Evolutionary conservation across 2,329 filamentous ascomycete species (phyloP), one percentile per base, ranked within the genome.

Genomic region (Aspergillus jensenii): DNA sequence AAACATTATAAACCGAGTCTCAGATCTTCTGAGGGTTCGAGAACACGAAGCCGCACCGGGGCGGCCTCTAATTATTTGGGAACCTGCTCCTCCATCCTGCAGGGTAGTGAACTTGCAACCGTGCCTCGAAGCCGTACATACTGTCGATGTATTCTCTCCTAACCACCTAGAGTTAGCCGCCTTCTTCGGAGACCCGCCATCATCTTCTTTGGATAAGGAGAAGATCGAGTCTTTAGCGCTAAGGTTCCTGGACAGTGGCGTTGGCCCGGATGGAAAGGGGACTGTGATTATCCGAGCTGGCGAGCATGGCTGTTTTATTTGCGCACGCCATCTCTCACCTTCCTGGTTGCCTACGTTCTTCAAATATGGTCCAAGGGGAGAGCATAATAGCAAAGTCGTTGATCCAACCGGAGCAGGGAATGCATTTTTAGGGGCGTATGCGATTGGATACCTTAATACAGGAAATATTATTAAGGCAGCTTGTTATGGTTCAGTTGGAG

Each of bases 351-450:
- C 69, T 3, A 65, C 74, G 1, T 74, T 63, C 51, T 65, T 70
- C 52, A 17, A 4, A 8, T 23, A 23, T 2, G 46, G 6, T 31
- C 27, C 27, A 31, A 11, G 27, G 3, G 9, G 9, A 1, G 27
- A 11, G 19, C 43, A 4, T 37, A 48, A 3, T 35, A 47, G 6
- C 12, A 65, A 60, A 14, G 62, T 76, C 0, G 62, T 75, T 19
- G 74, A 76, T 55, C 63, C 72, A 1, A 76, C 74, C 25, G 72
- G 74, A 1, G 74, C 70, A 0, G 73, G 74, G 3, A 76, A 76
- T 54, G 67, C 73, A 0, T 75, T 76, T 44, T 60, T 76, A 4
- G 73, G 73, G 7, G 72, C 68, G 1, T 70, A 70, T 51, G 60
- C 67, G 3, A 55, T 71, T 14, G 67, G 69, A 4, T 68, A 71